Percentiles rank a stretch among this genome's conserved stretches.
These are phyloP conservation scores for Collybia mongolica DNA, from an alignment of 768 basidiomycete species.

Conservation along the genomic window DNA sequence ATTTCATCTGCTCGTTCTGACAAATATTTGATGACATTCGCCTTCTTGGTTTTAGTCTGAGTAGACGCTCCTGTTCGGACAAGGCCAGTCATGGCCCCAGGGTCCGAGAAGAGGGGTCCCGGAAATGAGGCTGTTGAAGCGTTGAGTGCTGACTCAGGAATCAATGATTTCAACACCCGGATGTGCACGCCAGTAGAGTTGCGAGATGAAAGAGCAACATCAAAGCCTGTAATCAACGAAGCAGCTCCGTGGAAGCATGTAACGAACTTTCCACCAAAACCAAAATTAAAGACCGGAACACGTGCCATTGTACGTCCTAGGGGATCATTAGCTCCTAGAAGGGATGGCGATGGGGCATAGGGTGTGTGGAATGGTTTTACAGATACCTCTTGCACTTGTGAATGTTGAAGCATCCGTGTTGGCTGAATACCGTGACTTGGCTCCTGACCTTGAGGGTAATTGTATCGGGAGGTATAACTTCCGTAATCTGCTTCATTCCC, in stretches of 20 bases:
- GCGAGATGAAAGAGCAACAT: constrained; percentile 72
- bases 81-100: constrained; percentile 60
- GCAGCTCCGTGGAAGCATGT: constrained; percentile 82
- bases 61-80: constrained; percentile 66
- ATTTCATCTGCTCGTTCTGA: constrained; percentile 75
- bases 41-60: constrained; percentile 82
- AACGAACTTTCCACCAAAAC: constrained; percentile 89
- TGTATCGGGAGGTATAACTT: constrained; percentile 24
- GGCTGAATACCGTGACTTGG: constrained; percentile 12
- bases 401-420: constrained; percentile 7
- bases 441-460: constrained; percentile 18
- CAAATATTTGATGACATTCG: constrained; percentile 74
- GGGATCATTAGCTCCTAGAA: constrained; percentile 81
- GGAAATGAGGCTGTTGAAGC: constrained; percentile 64
- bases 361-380: constrained; percentile 44
- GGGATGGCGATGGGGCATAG: constrained; percentile 84
- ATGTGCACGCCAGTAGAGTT: constrained; percentile 70
- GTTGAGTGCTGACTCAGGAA: constrained; percentile 65
- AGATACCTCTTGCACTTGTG: constrained; percentile 30
- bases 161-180: constrained; percentile 62
- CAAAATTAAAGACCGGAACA: constrained; percentile 84
- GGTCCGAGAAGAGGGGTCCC: constrained; percentile 84
- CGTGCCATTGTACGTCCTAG: constrained; percentile 69
- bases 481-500: constrained; percentile 25
- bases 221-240: constrained; percentile 69